phyloP scores from a whole-genome alignment of 345 rosid genomes.

The Sonneratia caseolaris region DNA sequence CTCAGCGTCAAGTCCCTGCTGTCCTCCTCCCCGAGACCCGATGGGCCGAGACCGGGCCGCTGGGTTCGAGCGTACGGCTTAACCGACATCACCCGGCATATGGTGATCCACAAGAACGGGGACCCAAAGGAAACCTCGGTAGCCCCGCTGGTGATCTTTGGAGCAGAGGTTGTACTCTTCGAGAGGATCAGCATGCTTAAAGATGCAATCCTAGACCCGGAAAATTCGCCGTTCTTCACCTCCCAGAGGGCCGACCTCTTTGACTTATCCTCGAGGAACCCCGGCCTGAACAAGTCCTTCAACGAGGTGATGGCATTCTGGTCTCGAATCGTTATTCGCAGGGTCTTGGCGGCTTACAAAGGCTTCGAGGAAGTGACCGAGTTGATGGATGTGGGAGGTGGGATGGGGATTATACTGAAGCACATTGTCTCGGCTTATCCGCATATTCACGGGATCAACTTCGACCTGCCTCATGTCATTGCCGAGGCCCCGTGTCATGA shows the following conservation, averaged over 20 bases:
- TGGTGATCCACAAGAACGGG: background rate
- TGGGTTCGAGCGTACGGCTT: background rate
- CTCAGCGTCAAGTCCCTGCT: background rate
- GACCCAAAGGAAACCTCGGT: background rate
- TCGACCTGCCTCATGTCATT: constrained; percentile 14
- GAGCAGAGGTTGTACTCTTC: background rate
- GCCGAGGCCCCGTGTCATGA: background rate
- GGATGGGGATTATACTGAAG: constrained; percentile 1
- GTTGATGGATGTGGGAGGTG: constrained; percentile 15
- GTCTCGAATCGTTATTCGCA: background rate
- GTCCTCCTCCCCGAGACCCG: background rate
- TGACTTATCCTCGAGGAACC: background rate
- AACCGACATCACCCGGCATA: background rate
- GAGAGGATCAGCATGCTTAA: constrained; percentile 7
- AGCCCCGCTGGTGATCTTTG: background rate
- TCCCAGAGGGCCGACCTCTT: background rate
- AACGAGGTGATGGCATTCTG: constrained; percentile 1
- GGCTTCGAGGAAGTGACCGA: constrained; percentile 7
- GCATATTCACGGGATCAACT: constrained; percentile 14
- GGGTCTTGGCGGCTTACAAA: background rate
- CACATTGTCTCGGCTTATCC: constrained; percentile 5
- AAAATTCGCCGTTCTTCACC: constrained; percentile 1
- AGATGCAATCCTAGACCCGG: constrained; percentile 3
- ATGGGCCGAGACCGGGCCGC: background rate
- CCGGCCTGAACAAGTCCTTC: constrained; percentile 6